phyloP scores from a whole-genome alignment of 441 rosid species.

The Breynia disticha region DNA sequence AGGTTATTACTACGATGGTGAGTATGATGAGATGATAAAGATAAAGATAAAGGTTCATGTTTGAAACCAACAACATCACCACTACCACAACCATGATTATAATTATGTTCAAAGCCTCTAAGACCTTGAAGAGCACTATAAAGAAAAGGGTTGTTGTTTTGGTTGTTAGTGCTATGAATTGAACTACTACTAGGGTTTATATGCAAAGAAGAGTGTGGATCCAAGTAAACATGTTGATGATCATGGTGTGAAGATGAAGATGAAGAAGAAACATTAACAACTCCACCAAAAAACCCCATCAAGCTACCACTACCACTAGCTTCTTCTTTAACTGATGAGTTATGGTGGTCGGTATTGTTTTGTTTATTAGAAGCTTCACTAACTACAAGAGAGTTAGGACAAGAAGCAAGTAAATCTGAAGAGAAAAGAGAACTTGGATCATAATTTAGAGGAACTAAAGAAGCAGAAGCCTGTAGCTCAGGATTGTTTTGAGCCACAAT shows the following conservation, averaged over 20 bases:
- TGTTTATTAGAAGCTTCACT: not conserved
- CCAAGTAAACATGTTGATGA: constrained; percentile 22
- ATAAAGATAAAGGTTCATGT: constrained; percentile 45
- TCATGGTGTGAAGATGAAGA: constrained; percentile 24
- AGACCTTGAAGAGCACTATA: constrained; percentile 25
- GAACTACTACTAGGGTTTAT: constrained; percentile 36
- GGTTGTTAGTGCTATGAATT: constrained; percentile 28
- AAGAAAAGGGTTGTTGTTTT: constrained; percentile 25
- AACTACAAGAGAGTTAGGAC: not conserved
- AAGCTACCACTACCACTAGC: constrained; percentile 22
- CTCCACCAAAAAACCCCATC: constrained; percentile 36
- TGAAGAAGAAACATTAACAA: constrained; percentile 22
- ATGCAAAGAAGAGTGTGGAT: constrained; percentile 36
- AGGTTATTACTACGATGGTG: constrained; percentile 28
- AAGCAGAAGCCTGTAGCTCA: constrained; percentile 23
- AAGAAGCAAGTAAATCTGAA: constrained; percentile 20
- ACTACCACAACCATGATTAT: constrained; percentile 24
- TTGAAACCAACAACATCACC: constrained; percentile 32
- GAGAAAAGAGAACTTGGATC: constrained; percentile 30
- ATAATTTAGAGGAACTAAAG: constrained; percentile 34
- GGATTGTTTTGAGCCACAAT: constrained; percentile 35
- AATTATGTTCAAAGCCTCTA: constrained; percentile 24
- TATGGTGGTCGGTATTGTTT: not conserved
- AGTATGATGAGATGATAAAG: constrained; percentile 52
- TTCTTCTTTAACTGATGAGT: constrained; percentile 27